Evolutionary conservation across 768 basidiomycete genomes (phyloP), one percentile per base, ranked within the genome.

Genomic region (Boletus pseudopeckii): DNA sequence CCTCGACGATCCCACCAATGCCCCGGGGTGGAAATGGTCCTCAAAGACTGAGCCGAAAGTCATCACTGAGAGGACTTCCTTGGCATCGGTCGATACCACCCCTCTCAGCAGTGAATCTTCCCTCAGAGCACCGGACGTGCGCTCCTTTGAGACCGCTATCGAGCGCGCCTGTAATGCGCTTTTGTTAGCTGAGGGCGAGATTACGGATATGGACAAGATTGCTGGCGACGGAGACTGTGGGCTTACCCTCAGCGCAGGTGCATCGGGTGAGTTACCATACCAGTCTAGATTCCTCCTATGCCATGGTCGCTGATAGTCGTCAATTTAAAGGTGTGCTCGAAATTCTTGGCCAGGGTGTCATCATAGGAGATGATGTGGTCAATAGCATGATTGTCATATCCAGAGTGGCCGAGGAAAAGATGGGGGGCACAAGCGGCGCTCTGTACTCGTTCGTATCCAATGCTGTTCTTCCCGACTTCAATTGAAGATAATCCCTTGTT

Each of bases 381-480:
- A 76, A 74, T 24, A 80, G 84, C 48, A 74, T 90, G 54, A 80
- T 88, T 41, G 74, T 76, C 3, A 82, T 95, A 54, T 81, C 93
- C 3, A 78, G 83, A 58, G 81, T 86, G 9, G 85, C 87, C 3
- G 90, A 93, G 68, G 85, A 90, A 60, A 75, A 77, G 17, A 96
- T 96, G 93, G 93, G 90, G 13, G 93, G 93, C 33, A 95, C 93
- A 7, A 90, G 87, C 58, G 93, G 93, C 4, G 92, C 92, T 0
- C 69, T 96, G 26, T 96, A 94, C 69, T 93, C 92, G 90, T 92
- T 59, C 53, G 89, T 81, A 24, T 33, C 34, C 2, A n/a, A 30
- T 11, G 7, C 30, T 11, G 7, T 45, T 50, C 34, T 37, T 45
- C 18, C 38, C 44, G 34, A 37, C 45, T 8, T 18, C 11, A 34